Percentiles rank a stretch among this genome's conserved stretches.
These are phyloP conservation scores for Lagenaria siceraria DNA, from an alignment of 306 rosid genomes.

Conservation along the genomic window DNA sequence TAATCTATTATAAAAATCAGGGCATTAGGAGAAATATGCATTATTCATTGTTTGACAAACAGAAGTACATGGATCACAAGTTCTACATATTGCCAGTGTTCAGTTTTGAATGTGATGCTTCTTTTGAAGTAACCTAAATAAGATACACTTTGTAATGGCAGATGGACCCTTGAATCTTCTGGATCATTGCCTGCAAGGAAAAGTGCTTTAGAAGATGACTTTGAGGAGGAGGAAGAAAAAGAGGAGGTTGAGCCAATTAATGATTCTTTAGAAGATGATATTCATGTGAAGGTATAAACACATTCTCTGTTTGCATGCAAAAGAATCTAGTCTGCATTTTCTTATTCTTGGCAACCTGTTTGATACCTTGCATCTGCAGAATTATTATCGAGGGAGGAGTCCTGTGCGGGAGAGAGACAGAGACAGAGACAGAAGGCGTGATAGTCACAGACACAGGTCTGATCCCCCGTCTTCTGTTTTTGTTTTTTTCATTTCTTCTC, in stretches of 20 bases:
- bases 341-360: neutral
- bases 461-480: neutral
- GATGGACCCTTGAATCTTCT: constrained; percentile 78
- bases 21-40: neutral
- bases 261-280: constrained; percentile 55
- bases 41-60: neutral
- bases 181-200: constrained; percentile 57
- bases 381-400: constrained; percentile 76
- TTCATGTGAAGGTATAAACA: constrained; percentile 45
- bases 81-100: neutral
- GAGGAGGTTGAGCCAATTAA: constrained; percentile 73
- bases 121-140: neutral
- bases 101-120: neutral
- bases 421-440: constrained; percentile 85
- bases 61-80: neutral
- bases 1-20: neutral
- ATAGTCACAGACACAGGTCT: constrained; percentile 82
- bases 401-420: constrained; percentile 79
- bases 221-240: constrained; percentile 98
- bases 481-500: neutral
- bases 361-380: constrained; percentile 21
- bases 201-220: constrained; percentile 95
- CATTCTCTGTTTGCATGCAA: neutral
- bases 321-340: neutral
- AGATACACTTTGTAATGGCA: neutral